These are phyloP conservation scores for Xylariaceae sp. DNA, from an alignment of 2,329 filamentous ascomycete species.

Conservation along the genomic window DNA sequence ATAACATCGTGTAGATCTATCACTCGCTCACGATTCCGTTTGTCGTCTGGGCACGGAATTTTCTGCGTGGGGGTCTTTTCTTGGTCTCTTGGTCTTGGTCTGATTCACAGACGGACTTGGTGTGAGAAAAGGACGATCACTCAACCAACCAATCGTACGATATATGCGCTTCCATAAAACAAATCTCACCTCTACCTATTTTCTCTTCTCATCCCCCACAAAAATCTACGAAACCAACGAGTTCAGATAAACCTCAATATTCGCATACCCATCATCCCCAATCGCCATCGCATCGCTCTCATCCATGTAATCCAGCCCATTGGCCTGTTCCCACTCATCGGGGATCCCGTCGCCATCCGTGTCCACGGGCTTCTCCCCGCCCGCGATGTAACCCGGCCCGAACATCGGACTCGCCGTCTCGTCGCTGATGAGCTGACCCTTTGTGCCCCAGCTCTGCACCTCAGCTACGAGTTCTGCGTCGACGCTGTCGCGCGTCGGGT, in stretches of 20 bases:
- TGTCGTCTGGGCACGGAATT: not conserved
- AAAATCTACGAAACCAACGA: constrained; percentile 35
- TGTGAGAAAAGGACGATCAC: no score
- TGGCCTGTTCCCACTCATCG: constrained; percentile 42
- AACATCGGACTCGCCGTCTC: constrained; percentile 38
- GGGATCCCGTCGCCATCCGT: constrained; percentile 47
- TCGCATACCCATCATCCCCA: constrained; percentile 40
- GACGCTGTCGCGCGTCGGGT: constrained; percentile 39
- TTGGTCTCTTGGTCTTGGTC: no score
- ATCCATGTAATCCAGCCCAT: constrained; percentile 35
- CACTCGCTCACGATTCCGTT: no score
- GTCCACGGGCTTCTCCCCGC: constrained; percentile 38
- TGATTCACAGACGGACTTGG: no score
- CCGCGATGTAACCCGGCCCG: constrained; percentile 36
- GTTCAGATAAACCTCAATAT: constrained; percentile 48
- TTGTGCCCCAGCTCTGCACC: constrained; percentile 43
- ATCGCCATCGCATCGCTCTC: constrained; percentile 32
- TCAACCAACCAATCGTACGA: no score
- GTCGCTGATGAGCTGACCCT: constrained; percentile 33
- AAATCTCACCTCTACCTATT: not conserved
- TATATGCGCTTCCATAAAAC: no score
- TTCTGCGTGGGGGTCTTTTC: no score
- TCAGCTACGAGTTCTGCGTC: constrained; percentile 40
- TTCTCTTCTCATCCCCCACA: not conserved
- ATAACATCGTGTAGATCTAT: no score